Evolutionary conservation across 2,329 filamentous ascomycete species (phyloP), one percentile per base, ranked within the genome.

Genomic region (Allantophomopsis cytisporea): DNA sequence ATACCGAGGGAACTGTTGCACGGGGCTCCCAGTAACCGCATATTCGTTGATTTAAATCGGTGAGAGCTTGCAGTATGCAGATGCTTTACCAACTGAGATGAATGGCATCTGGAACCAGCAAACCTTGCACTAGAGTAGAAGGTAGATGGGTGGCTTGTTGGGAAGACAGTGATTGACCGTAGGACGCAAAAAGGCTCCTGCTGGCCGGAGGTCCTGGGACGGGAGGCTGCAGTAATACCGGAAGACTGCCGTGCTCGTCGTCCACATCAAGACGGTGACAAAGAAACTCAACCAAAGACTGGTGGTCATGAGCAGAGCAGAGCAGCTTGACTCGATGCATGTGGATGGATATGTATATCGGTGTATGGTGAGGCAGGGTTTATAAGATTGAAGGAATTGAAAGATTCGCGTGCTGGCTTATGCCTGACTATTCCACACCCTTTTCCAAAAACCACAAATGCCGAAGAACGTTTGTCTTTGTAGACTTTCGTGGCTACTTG

Each of bases 281-380:
- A 68, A 68, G 65, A 62, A 59, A 57, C 45, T 45, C 49, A 47
- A 53, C 52, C 55, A 52, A 52, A 53, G 52, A 55, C 54, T 51
- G 54, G 44, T 53, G 54, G 51, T 51, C 53, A 38, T 35, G 41
- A 50, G 55, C 51, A 57, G 40, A 45, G 10, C 8, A 43, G 48
- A 40, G 33, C 61, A 59, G 54, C 59, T 64, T 62, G 67, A 72
- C 68, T 71, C 68, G 68, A 66, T 65, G 68, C 65, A 69, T 63
- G 64, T 69, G 65, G 64, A 61, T 50, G 53, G 8, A 28, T 10
- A 10, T 28, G 10, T 28, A 3, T 28, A 28, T 28, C 8, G 23
- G 23, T 28, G 23, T 28, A 28, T 12, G 10, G 23, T 12, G 23
- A 28, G 11, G 23, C 10, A 28, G 23, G 23, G 23, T 8, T 10